Evolutionary conservation across 2,329 filamentous ascomycete genomes (phyloP), one percentile per base, ranked within the genome.

Genomic region (Fusarium cicatricum): DNA sequence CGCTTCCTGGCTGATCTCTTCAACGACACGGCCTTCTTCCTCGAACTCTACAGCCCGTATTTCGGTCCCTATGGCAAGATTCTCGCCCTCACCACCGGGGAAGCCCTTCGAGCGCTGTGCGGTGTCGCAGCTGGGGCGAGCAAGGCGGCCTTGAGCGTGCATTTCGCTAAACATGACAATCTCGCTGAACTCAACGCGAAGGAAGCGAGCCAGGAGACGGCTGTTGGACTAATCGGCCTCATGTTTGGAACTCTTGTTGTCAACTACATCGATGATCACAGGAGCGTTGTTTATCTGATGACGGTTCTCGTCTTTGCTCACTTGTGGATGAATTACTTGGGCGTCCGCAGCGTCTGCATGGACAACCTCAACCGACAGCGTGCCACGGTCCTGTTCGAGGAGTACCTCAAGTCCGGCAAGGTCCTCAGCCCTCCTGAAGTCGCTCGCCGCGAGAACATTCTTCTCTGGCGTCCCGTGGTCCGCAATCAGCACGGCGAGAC

Each of bases 141-240:
- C 60, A 98, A 98, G 75, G 94, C 94, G 2, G 93, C 90, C 58
- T 77, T 99, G 65, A 95, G 91, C 71, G 90, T 91, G 11, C 95
- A 99, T 75, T 98, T 99, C 79, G 92, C 94, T 9, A 86, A 82
- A 64, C 87, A 87, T 71, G 91, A 92, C 32, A 98, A 97, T 72
- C 77, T 98, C 38, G 94, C 91, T 2, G 94, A 98, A 74, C 81
- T 99, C 52, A 98, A 97, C 76, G 93, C 94, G 52, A 88, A 97
- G 83, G 94, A 98, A 72, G 92, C 92, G 11, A 96, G 91, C 63
- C 95, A 98, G 77, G 95, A 98, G 76, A 98, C 94, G 0, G 87
- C 97, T 16, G 91, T 99, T 52, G 94, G 91, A 2, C 80, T 98
- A 21, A 59, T 97, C 29, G 95, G 95, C 2, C 92, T 98, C 85